Conservation (phyloP, 2,329 filamentous ascomycete species). For the Hymenoscyphus fructigenus region DNA sequence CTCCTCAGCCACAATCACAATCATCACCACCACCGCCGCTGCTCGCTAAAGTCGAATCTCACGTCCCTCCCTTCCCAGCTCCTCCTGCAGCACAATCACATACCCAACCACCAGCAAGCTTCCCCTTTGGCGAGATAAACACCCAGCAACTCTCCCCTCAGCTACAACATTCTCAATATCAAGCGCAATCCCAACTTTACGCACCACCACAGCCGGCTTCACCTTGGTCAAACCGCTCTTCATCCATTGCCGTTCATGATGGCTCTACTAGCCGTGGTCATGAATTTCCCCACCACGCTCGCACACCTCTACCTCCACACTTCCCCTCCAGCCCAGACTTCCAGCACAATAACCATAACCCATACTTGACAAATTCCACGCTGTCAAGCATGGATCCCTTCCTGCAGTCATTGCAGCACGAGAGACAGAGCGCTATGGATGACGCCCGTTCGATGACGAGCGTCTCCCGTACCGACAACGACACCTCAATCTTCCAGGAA, state of each 20-base stretch:
- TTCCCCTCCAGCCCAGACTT: no score
- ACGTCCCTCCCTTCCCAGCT: conserved; percentile 4
- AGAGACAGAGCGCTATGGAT: conserved; percentile 23
- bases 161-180: no score
- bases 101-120: not conserved
- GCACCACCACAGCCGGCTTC: conserved; percentile 14
- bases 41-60: not conserved
- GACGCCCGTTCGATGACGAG: conserved; percentile 32
- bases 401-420: no score
- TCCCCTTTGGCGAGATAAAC: conserved; percentile 2
- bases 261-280: conserved; percentile 2
- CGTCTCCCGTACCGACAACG: conserved; percentile 36
- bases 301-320: no score
- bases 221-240: conserved; percentile 20
- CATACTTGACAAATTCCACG: no score
- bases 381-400: no score
- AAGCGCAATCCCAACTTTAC: no score
- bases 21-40: not conserved
- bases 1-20: not conserved
- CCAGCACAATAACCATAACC: no score
- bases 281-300: conserved; percentile 1
- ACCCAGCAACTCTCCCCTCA: conserved; percentile 3
- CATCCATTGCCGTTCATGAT: conserved; percentile 20
- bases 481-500: conserved; percentile 33
- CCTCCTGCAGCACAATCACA: not conserved